Base-by-base conservation (phyloP, 2,329 filamentous ascomycete genomes). In the Aspergillus nomiae region DNA sequence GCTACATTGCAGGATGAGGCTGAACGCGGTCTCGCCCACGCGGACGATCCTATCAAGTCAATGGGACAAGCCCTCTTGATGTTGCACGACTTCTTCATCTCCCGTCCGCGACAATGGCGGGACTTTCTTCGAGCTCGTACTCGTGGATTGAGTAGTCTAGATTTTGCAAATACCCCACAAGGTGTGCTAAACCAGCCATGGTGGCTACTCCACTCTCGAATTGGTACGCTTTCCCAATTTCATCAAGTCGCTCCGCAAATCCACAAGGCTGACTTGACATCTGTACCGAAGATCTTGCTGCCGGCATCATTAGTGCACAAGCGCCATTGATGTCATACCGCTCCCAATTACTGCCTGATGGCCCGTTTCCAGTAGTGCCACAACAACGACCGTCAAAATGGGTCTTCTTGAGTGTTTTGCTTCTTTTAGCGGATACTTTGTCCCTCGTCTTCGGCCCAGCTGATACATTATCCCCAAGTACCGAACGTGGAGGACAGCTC, bases 141-240 rank as follows among this genome's bases (percentile, higher is more conserved):
- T 30, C 57, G 65, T 21, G 10, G 46, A 3, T 30, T 38, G n/a
- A 61, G 48, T 43, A 54, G 57, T 24, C 54, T 67, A 8, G 36
- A 63, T 1, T 59, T 56, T 16, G 60, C 65, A 12, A 36, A 16
- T 1, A 50, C 55, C 5, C 12, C 66, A 50, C 53, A 53, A 3
- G 61, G 67, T 43, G 65, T 65, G 14, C 51, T 71, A 14, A 65
- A 65, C 5, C 66, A 71, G 24, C 60, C 65, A 9, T 55, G 66
- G 16, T 66, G 70, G 8, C 70, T 67, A 65, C 53, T 71, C 36
- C 60, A 65, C 30, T 67, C 70, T 46, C 54, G 68, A 56, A 56
- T 72, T 12, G 70, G 69, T 71, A 62, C 36, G 63, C 62, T 3
- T 43, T 43, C 14, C 30, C 32, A 1, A 3, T 24, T 24, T 21